phyloP scores from a whole-genome alignment of 164 flowering plant species.

The Umbellularia californica region DNA sequence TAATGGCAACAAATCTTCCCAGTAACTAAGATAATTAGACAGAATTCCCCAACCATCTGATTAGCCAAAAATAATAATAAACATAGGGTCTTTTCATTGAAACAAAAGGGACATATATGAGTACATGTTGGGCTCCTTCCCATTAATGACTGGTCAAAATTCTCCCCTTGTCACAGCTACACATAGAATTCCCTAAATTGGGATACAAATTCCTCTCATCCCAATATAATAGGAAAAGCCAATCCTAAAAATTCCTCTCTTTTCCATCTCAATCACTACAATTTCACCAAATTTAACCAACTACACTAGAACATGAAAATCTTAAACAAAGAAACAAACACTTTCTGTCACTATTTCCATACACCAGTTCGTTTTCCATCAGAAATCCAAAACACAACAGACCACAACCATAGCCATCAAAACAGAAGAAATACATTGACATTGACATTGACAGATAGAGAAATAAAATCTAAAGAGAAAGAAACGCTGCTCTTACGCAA shows the following conservation, averaged over 20 bases:
- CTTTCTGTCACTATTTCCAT: neutral
- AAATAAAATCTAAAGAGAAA: neutral
- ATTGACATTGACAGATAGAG: neutral
- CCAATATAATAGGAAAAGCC: neutral
- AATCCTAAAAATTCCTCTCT: neutral
- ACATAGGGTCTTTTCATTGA: too few relatives aligned
- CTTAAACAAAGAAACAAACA: too few relatives aligned
- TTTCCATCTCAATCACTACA: neutral
- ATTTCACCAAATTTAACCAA: neutral
- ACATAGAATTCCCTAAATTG: neutral
- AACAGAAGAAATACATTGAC: neutral
- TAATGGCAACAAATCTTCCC: neutral
- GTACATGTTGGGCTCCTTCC: too few relatives aligned
- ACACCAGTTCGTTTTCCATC: neutral
- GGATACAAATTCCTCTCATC: neutral
- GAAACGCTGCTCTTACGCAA: slow-evolving; percentile 19
- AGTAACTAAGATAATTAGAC: neutral
- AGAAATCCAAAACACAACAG: too few relatives aligned
- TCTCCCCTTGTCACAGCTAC: neutral
- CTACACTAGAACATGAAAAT: too few relatives aligned
- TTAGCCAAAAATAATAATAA: too few relatives aligned
- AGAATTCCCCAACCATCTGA: neutral
- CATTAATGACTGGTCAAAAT: too few relatives aligned
- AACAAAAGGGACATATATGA: too few relatives aligned
- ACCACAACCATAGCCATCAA: neutral